These are phyloP conservation scores for Brassica napus DNA, from an alignment of 345 rosid genomes.

Conservation along the genomic window Da-Ae NC_063446.1:131501-132000, in stretches of 20 bases:
- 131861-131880: not conserved
- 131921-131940: slow-evolving; percentile 3
- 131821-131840: slow-evolving; percentile 92
- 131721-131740: slow-evolving; percentile 87
- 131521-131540: slow-evolving; percentile 81
- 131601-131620: not conserved
- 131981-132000: slow-evolving; percentile 24
- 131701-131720: slow-evolving; percentile 87
- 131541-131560: slow-evolving; percentile 82
- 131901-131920: not conserved
- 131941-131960: slow-evolving; percentile 1
- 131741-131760: slow-evolving; percentile 95
- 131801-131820: slow-evolving; percentile 84
- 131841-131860: not conserved
- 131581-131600: slow-evolving; percentile 87
- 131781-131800: slow-evolving; percentile 93
- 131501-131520: slow-evolving; percentile 15
- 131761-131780: slow-evolving; percentile 86
- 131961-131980: not conserved
- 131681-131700: slow-evolving; percentile 73
- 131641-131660: not conserved
- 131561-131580: slow-evolving; percentile 79
- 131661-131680: not conserved
- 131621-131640: not conserved
- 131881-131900: not conserved